Percentiles rank a stretch among this genome's conserved stretches.
phyloP scores from a whole-genome alignment of 2,329 filamentous ascomycete genomes.

The Chaetothyriales sp. region DNA sequence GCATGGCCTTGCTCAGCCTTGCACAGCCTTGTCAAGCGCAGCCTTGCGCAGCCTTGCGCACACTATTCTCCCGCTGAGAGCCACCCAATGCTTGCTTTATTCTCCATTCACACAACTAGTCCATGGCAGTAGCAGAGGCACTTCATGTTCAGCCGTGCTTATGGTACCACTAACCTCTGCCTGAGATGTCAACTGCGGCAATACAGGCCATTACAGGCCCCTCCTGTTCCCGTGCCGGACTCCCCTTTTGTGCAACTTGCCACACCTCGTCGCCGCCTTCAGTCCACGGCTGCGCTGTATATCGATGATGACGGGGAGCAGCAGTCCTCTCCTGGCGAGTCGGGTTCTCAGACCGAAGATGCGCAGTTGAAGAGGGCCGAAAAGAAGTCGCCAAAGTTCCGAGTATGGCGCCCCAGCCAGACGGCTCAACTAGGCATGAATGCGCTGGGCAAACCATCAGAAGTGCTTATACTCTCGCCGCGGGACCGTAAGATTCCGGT shows the following conservation, averaged over 20 bases:
- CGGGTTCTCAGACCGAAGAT: neutral
- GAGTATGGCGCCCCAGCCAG: slow-evolving; percentile 10
- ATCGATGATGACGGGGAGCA: neutral
- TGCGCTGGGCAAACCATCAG: slow-evolving; percentile 25
- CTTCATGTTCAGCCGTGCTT: neutral
- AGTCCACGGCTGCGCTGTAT: neutral
- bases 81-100: neutral
- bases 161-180: neutral
- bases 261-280: neutral
- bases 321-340: neutral
- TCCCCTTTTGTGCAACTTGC: neutral
- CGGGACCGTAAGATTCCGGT: slow-evolving; percentile 13
- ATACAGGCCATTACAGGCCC: neutral
- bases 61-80: neutral
- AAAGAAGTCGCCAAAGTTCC: slow-evolving; percentile 1
- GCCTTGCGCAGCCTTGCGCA: neutral
- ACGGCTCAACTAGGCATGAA: slow-evolving; percentile 22
- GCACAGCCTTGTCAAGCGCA: neutral
- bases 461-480: slow-evolving; percentile 25
- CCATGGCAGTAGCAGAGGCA: neutral
- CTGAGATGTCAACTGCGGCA: neutral
- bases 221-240: neutral
- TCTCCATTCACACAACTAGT: neutral
- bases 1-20: no score
- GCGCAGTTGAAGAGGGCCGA: neutral